A percentile compares a stretch with the other conserved stretches of the same genome.
These are phyloP conservation scores for Acer negundo DNA, from an alignment of 345 rosid species.

Conservation along the genomic window DNA sequence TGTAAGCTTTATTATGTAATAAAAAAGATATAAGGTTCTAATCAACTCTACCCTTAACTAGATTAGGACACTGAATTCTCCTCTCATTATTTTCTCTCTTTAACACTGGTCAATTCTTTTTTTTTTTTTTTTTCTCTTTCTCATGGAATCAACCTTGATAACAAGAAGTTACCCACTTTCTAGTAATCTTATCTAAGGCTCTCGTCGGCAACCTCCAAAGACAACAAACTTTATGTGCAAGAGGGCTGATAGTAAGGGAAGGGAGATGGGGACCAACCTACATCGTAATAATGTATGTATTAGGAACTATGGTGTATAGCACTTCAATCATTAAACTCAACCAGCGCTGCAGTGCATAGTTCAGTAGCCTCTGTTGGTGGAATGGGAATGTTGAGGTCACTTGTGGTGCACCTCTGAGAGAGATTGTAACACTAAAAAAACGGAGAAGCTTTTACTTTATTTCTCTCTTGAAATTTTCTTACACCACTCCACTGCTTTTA, in stretches of 20 bases:
- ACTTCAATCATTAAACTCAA: neutral
- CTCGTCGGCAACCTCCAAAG: neutral
- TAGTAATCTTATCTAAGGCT: neutral
- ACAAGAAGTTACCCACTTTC: slow-evolving; percentile 16
- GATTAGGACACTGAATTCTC: neutral
- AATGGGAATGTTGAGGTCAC: no score
- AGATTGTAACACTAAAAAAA: no score
- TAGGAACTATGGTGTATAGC: neutral
- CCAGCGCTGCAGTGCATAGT: neutral
- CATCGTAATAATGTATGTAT: neutral
- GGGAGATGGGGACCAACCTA: slow-evolving; percentile 13
- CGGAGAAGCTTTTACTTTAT: no score
- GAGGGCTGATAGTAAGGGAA: neutral
- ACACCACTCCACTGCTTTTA: no score
- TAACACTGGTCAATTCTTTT: slow-evolving; percentile 4
- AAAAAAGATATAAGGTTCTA: slow-evolving; percentile 6
- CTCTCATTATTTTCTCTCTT: slow-evolving; percentile 7
- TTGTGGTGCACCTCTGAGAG: no score
- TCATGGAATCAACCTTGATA: slow-evolving; percentile 11
- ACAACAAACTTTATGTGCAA: neutral
- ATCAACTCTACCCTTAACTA: slow-evolving; percentile 5
- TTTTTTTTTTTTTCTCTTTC: slow-evolving; percentile 28
- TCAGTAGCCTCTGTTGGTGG: neutral
- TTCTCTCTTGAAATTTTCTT: no score
- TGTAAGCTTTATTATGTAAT: neutral